Conservation (phyloP, 2,329 filamentous ascomycete species). For the Pseudogymnoascus pannorum region DNA sequence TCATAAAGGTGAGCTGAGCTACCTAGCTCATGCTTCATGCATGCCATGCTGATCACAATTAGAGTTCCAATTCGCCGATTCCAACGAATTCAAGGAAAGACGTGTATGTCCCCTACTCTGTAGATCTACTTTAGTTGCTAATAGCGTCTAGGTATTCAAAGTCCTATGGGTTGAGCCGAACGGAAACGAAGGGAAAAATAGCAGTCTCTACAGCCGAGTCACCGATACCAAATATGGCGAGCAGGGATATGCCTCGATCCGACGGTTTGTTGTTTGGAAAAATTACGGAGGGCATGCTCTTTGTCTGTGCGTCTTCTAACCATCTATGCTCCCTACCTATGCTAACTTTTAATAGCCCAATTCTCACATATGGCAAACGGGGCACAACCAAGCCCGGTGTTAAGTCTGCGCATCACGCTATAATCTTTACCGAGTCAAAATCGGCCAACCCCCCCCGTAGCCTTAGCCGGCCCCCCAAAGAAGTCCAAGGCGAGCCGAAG, state of each 20-base stretch:
- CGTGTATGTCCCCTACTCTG: not conserved
- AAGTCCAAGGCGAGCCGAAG: not conserved
- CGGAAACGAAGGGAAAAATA: constrained; percentile 1
- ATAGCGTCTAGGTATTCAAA: constrained; percentile 15
- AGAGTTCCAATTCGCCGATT: not conserved
- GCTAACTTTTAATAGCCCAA: constrained; percentile 14
- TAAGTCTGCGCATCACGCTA: constrained; percentile 18
- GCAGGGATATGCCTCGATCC: constrained; percentile 9
- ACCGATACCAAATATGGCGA: not conserved
- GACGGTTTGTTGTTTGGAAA: constrained; percentile 13
- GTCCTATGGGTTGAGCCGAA: constrained; percentile 16
- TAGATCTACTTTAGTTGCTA: not conserved
- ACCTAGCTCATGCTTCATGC: not conserved
- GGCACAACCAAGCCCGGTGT: constrained; percentile 19
- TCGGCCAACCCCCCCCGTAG: too few species aligned
- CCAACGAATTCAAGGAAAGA: not conserved
- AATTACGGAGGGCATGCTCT: constrained; percentile 8
- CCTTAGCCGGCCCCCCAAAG: not conserved
- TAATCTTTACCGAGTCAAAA: constrained; percentile 18
- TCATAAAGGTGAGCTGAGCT: not conserved
- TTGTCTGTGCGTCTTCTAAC: constrained; percentile 17
- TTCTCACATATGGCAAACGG: constrained; percentile 17
- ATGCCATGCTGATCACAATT: not conserved
- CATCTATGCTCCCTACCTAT: not conserved
- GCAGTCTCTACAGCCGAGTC: not conserved